Conservation (phyloP, 306 rosid species). For the Begonia loranthoides region DNA sequence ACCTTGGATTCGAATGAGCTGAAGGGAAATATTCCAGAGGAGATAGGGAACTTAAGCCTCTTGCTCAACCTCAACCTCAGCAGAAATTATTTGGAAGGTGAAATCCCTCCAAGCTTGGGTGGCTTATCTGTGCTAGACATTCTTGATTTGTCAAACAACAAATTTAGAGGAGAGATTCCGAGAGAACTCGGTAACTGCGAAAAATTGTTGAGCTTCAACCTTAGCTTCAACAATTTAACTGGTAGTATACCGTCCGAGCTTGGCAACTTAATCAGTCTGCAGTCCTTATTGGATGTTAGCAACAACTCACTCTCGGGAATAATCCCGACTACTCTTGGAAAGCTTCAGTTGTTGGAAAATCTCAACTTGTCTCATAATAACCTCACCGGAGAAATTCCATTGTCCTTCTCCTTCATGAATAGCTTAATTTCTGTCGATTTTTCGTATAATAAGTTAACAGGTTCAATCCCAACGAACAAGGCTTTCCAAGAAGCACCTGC, state of each 20-base stretch:
- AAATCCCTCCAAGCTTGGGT: conserved; percentile 18
- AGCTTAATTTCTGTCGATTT: conserved; percentile 14
- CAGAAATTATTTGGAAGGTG: conserved; percentile 14
- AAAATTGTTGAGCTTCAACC: conserved; percentile 16
- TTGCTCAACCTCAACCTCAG: conserved; percentile 4
- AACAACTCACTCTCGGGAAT: conserved; percentile 18
- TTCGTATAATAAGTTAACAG: conserved; percentile 16
- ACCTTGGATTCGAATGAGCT: no score
- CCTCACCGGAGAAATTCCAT: conserved; percentile 24
- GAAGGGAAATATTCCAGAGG: conserved; percentile 12
- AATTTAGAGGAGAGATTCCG: conserved; percentile 22
- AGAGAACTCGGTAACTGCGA: conserved; percentile 9
- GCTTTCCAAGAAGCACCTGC: conserved; percentile 4
- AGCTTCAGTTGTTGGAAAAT: conserved; percentile 15
- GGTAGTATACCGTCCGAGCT: conserved; percentile 16
- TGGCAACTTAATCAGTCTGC: conserved; percentile 10
- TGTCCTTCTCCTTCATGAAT: not conserved
- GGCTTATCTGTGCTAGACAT: conserved; percentile 6
- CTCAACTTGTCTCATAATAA: conserved; percentile 30
- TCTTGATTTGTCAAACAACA: no score
- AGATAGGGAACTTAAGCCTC: conserved; percentile 10
- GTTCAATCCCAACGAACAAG: conserved; percentile 17
- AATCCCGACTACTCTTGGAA: conserved; percentile 12
- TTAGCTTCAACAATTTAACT: conserved; percentile 20
- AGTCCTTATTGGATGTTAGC: conserved; percentile 28